A percentile compares a stretch with the other conserved stretches of the same genome.
These are phyloP conservation scores for Micractinium conductrix DNA, from an alignment of 139 green algal genomes.

Conservation along the genomic window DNA sequence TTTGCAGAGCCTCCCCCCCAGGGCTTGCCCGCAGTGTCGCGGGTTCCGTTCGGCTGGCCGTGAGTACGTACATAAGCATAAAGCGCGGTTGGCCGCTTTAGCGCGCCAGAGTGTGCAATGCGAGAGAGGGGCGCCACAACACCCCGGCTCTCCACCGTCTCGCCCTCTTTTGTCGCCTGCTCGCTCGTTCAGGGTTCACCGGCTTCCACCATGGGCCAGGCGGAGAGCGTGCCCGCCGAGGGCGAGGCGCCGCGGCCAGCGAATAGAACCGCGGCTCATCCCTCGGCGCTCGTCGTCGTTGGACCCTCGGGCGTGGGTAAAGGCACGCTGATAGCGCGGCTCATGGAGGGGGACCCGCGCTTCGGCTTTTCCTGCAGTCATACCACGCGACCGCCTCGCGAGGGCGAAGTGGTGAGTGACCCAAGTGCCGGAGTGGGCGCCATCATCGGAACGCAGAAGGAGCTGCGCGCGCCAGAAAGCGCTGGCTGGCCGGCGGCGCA, in stretches of 20 bases:
- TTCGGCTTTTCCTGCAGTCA: slow-evolving; percentile 88
- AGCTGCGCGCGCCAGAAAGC: no score
- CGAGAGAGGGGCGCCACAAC: no score
- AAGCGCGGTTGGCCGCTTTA: no score
- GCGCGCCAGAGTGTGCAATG: no score
- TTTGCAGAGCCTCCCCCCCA: no score
- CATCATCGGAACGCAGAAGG: neutral
- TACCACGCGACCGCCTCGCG: slow-evolving; percentile 75
- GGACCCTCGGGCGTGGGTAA: slow-evolving; percentile 91
- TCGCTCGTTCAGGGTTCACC: neutral
- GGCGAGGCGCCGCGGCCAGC: neutral
- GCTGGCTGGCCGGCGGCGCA: neutral
- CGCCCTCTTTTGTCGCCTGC: neutral
- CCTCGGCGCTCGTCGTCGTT: slow-evolving; percentile 75
- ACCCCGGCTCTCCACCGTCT: no score
- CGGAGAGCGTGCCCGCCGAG: slow-evolving; percentile 12
- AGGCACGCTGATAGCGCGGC: slow-evolving; percentile 80
- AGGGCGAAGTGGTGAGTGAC: slow-evolving; percentile 63
- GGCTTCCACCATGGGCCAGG: slow-evolving; percentile 20
- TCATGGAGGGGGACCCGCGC: slow-evolving; percentile 58
- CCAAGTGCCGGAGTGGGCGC: no score
- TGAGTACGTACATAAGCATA: no score
- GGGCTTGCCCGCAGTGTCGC: no score
- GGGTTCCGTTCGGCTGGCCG: no score
- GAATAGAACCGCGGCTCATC: neutral